Percentiles rank a stretch among this genome's conserved stretches.
Evolutionary conservation across 2,329 filamentous ascomycete species (phyloP).

Genomic region (Cordyceps cateniannulata): DNA sequence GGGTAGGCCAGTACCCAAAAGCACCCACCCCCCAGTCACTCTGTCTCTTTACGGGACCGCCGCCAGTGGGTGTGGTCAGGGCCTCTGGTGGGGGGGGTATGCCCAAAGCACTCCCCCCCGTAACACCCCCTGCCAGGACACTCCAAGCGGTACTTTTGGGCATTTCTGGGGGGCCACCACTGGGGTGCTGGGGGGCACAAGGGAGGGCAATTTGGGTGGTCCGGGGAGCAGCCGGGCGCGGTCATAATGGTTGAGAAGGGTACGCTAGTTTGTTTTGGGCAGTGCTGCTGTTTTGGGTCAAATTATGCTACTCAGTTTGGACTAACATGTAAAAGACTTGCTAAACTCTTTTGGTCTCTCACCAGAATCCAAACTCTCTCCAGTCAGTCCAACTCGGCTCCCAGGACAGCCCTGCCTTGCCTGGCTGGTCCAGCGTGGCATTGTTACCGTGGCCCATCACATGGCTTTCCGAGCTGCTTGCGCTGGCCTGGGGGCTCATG

Average conservation of each 20-base stretch:
- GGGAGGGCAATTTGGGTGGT: background rate
- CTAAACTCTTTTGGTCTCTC: background rate
- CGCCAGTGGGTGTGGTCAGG: constrained; percentile 6
- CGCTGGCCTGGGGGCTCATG: background rate
- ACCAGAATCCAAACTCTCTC: background rate
- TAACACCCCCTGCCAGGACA: constrained; percentile 1
- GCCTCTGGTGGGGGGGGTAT: background rate
- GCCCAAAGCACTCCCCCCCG: constrained; percentile 5
- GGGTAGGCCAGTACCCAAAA: constrained; percentile 9
- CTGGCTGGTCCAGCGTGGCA: constrained; percentile 13
- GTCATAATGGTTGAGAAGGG: background rate
- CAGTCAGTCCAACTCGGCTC: background rate
- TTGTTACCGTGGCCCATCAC: constrained; percentile 14
- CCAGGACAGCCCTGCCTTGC: constrained; percentile 11
- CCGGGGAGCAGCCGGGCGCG: constrained; percentile 8
- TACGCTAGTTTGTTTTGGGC: background rate
- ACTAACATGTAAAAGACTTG: fast-evolving
- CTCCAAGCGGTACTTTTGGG: constrained; percentile 5
- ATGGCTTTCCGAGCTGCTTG: background rate
- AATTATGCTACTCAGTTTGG: background rate
- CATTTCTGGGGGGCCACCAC: background rate
- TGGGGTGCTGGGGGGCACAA: background rate
- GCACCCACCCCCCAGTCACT: background rate
- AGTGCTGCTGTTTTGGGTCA: constrained; percentile 2
- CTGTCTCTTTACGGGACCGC: background rate